Conservation (phyloP, 345 rosid species). For the Dipteronia dyeriana region DNA sequence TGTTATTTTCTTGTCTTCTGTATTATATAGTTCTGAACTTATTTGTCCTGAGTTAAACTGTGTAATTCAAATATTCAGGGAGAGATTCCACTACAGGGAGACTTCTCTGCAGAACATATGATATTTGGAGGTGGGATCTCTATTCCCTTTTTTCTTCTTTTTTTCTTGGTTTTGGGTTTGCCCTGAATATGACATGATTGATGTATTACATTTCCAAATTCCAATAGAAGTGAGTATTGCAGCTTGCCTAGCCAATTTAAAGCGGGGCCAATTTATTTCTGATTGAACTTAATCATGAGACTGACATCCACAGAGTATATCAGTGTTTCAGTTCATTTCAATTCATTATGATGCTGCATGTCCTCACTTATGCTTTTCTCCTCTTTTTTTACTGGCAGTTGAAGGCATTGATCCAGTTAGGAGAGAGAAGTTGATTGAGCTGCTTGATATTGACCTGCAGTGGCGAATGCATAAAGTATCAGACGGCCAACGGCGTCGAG, state of each 20-base stretch:
- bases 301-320: not conserved
- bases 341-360: not conserved
- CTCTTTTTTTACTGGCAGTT: conserved; percentile 44
- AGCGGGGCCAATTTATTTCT: not conserved
- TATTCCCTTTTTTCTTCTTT: not conserved
- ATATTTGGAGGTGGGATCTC: conserved; percentile 78
- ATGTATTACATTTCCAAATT: not conserved
- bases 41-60: conserved; percentile 4
- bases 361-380: not conserved
- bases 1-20: conserved; percentile 12
- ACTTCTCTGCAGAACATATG: conserved; percentile 95
- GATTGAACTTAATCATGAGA: not conserved
- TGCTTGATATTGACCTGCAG: conserved; percentile 87
- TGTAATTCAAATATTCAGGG: conserved; percentile 55
- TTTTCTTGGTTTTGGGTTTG: not conserved
- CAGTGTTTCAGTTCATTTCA: not conserved
- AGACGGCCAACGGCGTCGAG: conserved; percentile 96
- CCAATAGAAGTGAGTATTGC: not conserved
- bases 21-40: not conserved
- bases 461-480: conserved; percentile 99
- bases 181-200: not conserved
- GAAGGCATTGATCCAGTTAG: conserved; percentile 87
- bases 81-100: conserved; percentile 93
- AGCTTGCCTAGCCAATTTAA: not conserved
- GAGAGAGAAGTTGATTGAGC: conserved; percentile 84